Conservation (phyloP, 306 rosid genomes). For the Malus sieversii region DNA sequence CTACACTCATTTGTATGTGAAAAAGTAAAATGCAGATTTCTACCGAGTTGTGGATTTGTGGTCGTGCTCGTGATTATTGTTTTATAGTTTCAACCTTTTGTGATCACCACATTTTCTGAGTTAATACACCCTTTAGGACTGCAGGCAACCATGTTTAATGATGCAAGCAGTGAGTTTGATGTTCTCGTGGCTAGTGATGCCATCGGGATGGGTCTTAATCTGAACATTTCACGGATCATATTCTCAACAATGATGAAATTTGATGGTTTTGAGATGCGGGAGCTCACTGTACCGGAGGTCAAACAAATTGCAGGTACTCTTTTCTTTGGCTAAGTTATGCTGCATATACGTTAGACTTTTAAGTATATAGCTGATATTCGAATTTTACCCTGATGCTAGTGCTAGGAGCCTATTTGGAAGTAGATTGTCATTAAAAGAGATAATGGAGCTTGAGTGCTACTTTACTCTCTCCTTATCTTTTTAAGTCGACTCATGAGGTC, state of each 20-base stretch:
- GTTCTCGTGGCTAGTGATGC: conserved; percentile 98
- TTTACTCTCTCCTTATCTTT: background rate
- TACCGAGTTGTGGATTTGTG: background rate
- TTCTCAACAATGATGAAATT: conserved; percentile 80
- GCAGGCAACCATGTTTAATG: conserved; percentile 91
- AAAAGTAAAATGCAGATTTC: background rate
- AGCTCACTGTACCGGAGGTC: conserved; percentile 71
- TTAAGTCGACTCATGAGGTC: background rate
- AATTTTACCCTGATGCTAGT: background rate
- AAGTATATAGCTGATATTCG: background rate
- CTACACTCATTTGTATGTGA: conserved; percentile 8
- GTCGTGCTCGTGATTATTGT: conserved; percentile 13
- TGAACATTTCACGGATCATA: conserved; percentile 90
- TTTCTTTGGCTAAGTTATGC: background rate
- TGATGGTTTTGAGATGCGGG: conserved; percentile 69
- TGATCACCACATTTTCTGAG: conserved; percentile 15
- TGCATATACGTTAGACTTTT: background rate
- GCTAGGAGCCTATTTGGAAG: background rate
- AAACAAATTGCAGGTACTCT: conserved; percentile 83
- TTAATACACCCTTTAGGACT: conserved; percentile 46
- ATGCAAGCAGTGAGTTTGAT: conserved; percentile 77
- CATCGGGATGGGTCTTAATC: conserved; percentile 96
- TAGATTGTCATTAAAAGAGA: too few species aligned
- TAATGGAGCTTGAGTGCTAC: background rate
- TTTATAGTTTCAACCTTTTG: conserved; percentile 8